Percentiles rank a stretch among this genome's conserved stretches.
Evolutionary conservation across 768 basidiomycete genomes (phyloP).

Genomic region (Rhizopogon salebrosus): DNA sequence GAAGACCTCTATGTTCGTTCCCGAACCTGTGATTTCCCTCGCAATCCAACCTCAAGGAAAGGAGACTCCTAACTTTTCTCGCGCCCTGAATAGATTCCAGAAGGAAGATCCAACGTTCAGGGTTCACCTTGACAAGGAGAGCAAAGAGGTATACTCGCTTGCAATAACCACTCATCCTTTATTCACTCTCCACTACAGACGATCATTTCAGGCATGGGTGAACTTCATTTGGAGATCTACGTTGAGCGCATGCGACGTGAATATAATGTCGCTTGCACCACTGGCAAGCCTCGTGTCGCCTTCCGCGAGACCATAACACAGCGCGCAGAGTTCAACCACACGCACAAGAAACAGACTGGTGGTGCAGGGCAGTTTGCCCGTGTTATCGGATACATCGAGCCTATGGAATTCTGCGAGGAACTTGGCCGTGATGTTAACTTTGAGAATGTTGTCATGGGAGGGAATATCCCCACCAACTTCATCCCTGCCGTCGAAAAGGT

Average conservation of each 20-base stretch:
- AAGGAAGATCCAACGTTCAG: conserved; percentile 99
- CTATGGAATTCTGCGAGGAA: conserved; percentile 70
- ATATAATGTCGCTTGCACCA: conserved; percentile 89
- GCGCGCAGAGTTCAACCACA: conserved; percentile 78
- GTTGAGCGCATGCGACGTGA: conserved; percentile 98
- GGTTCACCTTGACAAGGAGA: conserved; percentile 91
- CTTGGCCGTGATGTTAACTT: conserved; percentile 83
- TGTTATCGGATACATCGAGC: conserved; percentile 87
- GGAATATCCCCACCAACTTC: conserved; percentile 84
- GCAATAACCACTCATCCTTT: not conserved
- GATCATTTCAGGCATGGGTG: conserved; percentile 99
- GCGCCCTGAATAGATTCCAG: conserved; percentile 95
- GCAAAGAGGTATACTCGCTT: conserved; percentile 68
- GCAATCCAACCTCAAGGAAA: conserved; percentile 87
- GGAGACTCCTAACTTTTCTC: conserved; percentile 95
- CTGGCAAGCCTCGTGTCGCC: conserved; percentile 94
- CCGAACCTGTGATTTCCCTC: conserved; percentile 96
- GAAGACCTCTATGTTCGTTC: conserved; percentile 97
- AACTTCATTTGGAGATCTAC: conserved; percentile 97
- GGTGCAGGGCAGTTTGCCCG: conserved; percentile 96
- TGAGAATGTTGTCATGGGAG: conserved; percentile 86
- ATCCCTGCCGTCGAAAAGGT: conserved; percentile 97
- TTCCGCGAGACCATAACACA: conserved; percentile 93
- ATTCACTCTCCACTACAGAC: conserved; percentile 47
- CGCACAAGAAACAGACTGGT: conserved; percentile 97